Evolutionary conservation across 179 eudicot species (phyloP), one percentile per base, ranked within the genome.

Genomic region (Carnegiea gigantea): DNA sequence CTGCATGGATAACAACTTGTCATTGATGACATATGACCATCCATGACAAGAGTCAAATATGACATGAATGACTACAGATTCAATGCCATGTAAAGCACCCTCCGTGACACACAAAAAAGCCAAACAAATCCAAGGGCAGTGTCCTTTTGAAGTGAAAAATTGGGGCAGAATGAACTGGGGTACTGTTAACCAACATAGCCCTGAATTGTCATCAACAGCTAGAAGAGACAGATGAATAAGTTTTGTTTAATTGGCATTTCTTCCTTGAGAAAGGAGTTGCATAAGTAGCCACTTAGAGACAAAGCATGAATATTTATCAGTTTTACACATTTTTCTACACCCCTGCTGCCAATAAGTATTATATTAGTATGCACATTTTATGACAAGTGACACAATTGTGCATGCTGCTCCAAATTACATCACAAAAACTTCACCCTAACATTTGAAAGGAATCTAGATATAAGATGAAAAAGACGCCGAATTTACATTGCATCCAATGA

Each of bases 401-500:
- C 44, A 40, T 7, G 8, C 8, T 40, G 0, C 44, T 40, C 23
- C 4, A 64, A 21, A 67, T 21, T 5, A 18, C 7, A 38, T 44
- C 51, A 46, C 26, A 9, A 24, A 51, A 67, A 53, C 9, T 4
- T 48, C 8, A 14, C 26, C 1, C 18, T 51, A 64, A 40, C 20
- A 78, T 4, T 40, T 53, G 18, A 62, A 77, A 75, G 46, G 51
- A 75, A 40, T n/a, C 12, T 2, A 75, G 12, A 6, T n/a, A 9
- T 33, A 28, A 38, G 48, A 7, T 20, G 2, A 38, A 33, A 12
- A 30, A 43, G 14, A 38, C 49, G 30, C 20, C 6, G n/a, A 57
- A 57, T 4, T 18, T 57, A 57, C 23, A 84, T 93, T 93, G 86
- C 90, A 90, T 13, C 80, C 90, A 84, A 92, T 84, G 77, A 93